Percentiles rank a stretch among this genome's conserved stretches.
phyloP scores from a whole-genome alignment of 305 asterid species.

The Fraxinus greggii region DNA sequence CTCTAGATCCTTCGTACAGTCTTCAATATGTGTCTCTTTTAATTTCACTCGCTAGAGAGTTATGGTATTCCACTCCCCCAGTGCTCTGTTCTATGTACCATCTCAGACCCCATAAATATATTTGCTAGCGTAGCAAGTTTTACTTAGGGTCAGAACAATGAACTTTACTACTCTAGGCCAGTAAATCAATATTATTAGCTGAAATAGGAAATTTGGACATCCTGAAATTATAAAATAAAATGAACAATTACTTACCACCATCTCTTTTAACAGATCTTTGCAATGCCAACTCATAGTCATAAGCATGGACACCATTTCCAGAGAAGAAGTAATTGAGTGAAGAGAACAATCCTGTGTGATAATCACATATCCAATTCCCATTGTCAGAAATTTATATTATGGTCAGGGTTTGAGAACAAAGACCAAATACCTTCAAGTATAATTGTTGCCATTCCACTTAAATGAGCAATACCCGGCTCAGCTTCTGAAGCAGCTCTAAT shows the following conservation, averaged over 20 bases:
- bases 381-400: constrained; percentile 19
- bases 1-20: background rate
- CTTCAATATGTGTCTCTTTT: background rate
- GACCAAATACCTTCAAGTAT: constrained; percentile 60
- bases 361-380: constrained; percentile 27
- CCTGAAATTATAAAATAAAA: constrained; percentile 2
- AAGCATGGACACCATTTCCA: constrained; percentile 61
- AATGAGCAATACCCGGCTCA: constrained; percentile 51
- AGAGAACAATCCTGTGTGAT: constrained; percentile 70
- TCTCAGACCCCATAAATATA: background rate
- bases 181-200: background rate
- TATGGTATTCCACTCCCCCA: background rate
- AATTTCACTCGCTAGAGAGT: background rate
- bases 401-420: constrained; percentile 25
- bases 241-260: constrained; percentile 48
- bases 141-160: background rate
- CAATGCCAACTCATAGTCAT: constrained; percentile 67
- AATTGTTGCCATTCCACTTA: constrained; percentile 73
- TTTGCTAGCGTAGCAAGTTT: background rate
- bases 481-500: constrained; percentile 76
- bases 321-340: constrained; percentile 81
- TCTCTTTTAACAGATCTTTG: constrained; percentile 59
- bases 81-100: background rate
- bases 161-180: constrained; percentile 11
- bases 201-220: constrained; percentile 8